Percentiles rank a stretch among this genome's conserved stretches.
These are phyloP conservation scores for Lasiodiplodia citricola DNA, from an alignment of 2,329 filamentous ascomycete genomes.

Conservation along the genomic window DNA sequence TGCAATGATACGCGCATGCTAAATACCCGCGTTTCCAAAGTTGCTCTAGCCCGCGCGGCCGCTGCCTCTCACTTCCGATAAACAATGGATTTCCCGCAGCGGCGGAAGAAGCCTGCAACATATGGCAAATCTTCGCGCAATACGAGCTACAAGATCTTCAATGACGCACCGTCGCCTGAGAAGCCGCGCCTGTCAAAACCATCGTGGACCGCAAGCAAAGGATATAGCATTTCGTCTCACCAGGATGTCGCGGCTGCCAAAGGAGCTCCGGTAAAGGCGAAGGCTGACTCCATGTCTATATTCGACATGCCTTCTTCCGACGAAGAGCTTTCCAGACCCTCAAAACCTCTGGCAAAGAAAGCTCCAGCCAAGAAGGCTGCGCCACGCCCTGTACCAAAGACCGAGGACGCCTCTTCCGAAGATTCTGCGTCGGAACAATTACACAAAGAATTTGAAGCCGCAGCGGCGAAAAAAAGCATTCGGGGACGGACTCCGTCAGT, in stretches of 20 bases:
- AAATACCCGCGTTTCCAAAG: neutral
- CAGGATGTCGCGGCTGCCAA: conserved; percentile 3
- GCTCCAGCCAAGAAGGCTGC: neutral
- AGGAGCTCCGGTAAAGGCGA: neutral
- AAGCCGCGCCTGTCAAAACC: conserved; percentile 35
- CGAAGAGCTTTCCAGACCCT: conserved; percentile 33
- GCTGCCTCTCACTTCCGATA: conserved; percentile 8
- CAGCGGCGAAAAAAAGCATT: conserved; percentile 3
- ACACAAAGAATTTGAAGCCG: conserved; percentile 13
- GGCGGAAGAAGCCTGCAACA: conserved; percentile 45
- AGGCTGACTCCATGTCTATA: conserved; percentile 29
- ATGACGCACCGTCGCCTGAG: conserved; percentile 42
- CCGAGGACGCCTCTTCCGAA: conserved; percentile 7
- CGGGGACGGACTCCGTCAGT: neutral
- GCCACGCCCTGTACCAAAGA: neutral
- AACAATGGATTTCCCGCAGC: conserved; percentile 31
- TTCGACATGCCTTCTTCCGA: conserved; percentile 50
- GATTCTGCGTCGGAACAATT: conserved; percentile 26
- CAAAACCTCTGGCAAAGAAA: neutral
- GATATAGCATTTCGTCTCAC: neutral
- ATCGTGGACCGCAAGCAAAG: conserved; percentile 7
- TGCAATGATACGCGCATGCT: conserved; percentile 1
- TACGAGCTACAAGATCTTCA: conserved; percentile 30
- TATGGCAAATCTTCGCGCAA: conserved; percentile 45
- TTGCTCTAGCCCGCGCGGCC: neutral